phyloP scores from a whole-genome alignment of 352 stramenopile species.

The Pythium biforme region DNA sequence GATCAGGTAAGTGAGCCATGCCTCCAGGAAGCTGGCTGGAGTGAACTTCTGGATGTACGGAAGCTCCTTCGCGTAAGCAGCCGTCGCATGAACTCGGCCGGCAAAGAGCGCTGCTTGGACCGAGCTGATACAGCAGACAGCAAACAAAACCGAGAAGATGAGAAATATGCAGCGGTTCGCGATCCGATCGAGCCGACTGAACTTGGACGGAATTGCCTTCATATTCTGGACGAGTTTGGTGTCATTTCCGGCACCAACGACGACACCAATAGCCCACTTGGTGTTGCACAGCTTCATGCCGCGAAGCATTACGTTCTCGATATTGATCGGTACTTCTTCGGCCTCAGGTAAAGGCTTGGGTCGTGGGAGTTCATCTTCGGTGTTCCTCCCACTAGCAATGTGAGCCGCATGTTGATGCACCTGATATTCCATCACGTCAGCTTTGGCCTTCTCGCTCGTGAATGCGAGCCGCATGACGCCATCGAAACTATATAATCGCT shows the following conservation, averaged over 20 bases:
- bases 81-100: slow-evolving; percentile 31
- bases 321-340: slow-evolving; percentile 71
- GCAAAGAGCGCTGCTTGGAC: slow-evolving; percentile 54
- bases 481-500: slow-evolving; percentile 81
- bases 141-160: slow-evolving; percentile 80
- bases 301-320: slow-evolving; percentile 77
- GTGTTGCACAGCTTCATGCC: slow-evolving; percentile 87
- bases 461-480: slow-evolving; percentile 51
- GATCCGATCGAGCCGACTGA: slow-evolving; percentile 74
- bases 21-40: slow-evolving; percentile 45
- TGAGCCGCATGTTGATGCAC: slow-evolving; percentile 16
- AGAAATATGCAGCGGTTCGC: slow-evolving; percentile 82
- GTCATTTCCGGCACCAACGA: slow-evolving; percentile 76
- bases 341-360: slow-evolving; percentile 19
- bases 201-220: slow-evolving; percentile 85
- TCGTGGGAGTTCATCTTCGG: slow-evolving; percentile 1
- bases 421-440: slow-evolving; percentile 20
- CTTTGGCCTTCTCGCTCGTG: slow-evolving; percentile 30
- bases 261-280: slow-evolving; percentile 75
- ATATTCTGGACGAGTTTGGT: slow-evolving; percentile 86
- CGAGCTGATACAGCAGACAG: slow-evolving; percentile 65
- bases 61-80: slow-evolving; percentile 24
- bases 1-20: slow-evolving; percentile 81
- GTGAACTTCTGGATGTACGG: slow-evolving; percentile 37
- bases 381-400: slow-evolving; percentile 7